phyloP scores from a whole-genome alignment of 1,284 basidiomycete species.

The Melanopsichium pennsylvanicum region DNA sequence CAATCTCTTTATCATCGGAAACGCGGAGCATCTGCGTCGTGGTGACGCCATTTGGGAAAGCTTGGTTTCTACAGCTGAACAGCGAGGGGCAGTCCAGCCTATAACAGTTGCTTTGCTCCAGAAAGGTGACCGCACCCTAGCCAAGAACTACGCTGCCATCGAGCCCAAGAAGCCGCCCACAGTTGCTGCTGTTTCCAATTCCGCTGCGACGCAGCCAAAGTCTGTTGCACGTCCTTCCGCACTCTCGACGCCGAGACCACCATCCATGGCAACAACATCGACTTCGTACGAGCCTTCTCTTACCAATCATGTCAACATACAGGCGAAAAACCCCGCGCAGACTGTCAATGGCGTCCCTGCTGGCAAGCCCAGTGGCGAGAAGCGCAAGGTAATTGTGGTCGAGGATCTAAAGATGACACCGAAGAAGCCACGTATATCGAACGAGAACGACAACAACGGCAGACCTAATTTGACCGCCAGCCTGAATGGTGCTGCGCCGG shows the following conservation, averaged over 20 bases:
- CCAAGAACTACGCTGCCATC: conserved; percentile 17
- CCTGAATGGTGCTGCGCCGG: neutral
- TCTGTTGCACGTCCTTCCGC: conserved; percentile 1
- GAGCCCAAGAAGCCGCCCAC: conserved; percentile 8
- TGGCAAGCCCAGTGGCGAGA: conserved; percentile 10
- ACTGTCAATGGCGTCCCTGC: conserved; percentile 2
- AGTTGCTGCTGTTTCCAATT: conserved; percentile 1
- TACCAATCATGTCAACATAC: neutral
- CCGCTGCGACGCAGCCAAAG: conserved; percentile 1
- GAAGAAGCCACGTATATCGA: conserved; percentile 31
- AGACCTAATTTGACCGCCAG: no score
- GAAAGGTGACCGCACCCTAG: conserved; percentile 31
- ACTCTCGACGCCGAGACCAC: conserved; percentile 3
- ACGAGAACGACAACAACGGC: neutral
- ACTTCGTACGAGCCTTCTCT: conserved; percentile 22
- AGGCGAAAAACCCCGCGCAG: conserved; percentile 1
- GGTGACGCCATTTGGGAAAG: conserved; percentile 71
- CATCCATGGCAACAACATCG: conserved; percentile 6
- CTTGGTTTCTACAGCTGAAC: conserved; percentile 47
- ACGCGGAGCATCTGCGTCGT: conserved; percentile 79
- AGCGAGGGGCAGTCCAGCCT: conserved; percentile 32
- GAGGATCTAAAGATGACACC: conserved; percentile 17
- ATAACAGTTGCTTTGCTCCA: conserved; percentile 37
- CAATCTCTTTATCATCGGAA: conserved; percentile 91
- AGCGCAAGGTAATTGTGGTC: conserved; percentile 37